Conservation (phyloP, 2,329 filamentous ascomycete species). For the Epichloe coenophiala region DNA sequence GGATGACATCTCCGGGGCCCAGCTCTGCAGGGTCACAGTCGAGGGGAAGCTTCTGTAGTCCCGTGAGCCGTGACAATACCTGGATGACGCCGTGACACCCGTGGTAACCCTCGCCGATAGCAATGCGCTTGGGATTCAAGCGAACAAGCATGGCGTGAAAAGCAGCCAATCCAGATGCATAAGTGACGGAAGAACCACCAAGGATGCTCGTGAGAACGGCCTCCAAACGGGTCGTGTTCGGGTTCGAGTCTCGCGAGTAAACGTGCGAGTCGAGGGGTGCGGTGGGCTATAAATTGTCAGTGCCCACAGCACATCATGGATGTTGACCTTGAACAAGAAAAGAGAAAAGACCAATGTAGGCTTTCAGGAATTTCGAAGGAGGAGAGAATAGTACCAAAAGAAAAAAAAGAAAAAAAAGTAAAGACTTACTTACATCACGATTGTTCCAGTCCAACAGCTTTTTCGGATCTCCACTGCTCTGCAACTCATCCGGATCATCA, state of each 20-base stretch:
- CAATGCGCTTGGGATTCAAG: slow-evolving; percentile 69
- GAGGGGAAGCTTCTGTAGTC: slow-evolving; percentile 60
- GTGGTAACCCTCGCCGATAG: slow-evolving; percentile 80
- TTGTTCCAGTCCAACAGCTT: slow-evolving; percentile 40
- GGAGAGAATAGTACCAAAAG: no score
- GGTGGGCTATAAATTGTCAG: slow-evolving; percentile 16
- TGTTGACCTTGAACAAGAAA: no score
- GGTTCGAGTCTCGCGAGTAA: slow-evolving; percentile 70
- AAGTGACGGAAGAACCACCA: slow-evolving; percentile 57
- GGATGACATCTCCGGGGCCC: slow-evolving; percentile 67
- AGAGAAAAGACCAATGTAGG: no score
- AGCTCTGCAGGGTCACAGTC: slow-evolving; percentile 54
- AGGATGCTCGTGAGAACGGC: slow-evolving; percentile 64
- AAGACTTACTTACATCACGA: slow-evolving; percentile 34
- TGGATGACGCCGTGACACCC: slow-evolving; percentile 78
- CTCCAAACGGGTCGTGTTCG: slow-evolving; percentile 77
- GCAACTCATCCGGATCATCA: slow-evolving; percentile 53
- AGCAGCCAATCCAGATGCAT: slow-evolving; percentile 72
- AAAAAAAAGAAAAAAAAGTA: neutral
- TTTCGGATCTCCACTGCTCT: slow-evolving; percentile 11
- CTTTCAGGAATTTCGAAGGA: no score
- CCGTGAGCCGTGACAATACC: slow-evolving; percentile 62
- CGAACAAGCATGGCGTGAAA: slow-evolving; percentile 81
- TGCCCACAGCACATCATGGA: neutral
- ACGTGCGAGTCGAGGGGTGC: slow-evolving; percentile 51